A percentile compares a stretch with the other conserved stretches of the same genome.
These are phyloP conservation scores for Posidonia australis DNA, from an alignment of 106 monocot species.

Conservation along the genomic window DNA sequence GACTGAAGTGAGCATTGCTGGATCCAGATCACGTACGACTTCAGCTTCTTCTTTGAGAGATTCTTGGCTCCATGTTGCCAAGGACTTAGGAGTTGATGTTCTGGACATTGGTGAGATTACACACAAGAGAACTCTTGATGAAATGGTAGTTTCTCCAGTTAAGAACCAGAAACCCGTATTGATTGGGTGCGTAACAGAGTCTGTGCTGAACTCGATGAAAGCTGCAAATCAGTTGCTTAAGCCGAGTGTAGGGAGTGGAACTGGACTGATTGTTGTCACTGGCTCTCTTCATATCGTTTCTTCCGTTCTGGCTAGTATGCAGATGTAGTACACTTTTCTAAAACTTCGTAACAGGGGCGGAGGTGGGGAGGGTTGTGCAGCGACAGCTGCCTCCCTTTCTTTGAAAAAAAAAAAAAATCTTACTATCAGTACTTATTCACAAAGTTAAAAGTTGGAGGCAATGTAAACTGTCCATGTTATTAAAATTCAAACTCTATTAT, in stretches of 20 bases:
- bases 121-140: neutral
- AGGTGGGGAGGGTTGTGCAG: too few species aligned
- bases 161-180: conserved; percentile 7
- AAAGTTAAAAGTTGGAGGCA: too few species aligned
- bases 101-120: conserved; percentile 33
- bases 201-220: conserved; percentile 26
- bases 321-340: neutral
- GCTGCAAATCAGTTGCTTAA: conserved; percentile 40
- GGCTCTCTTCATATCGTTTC: conserved; percentile 92
- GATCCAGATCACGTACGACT: conserved; percentile 40
- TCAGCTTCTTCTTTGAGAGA: conserved; percentile 47
- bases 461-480: too few species aligned
- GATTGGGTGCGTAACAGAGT: conserved; percentile 17
- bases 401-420: too few species aligned
- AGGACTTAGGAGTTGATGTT: conserved; percentile 17
- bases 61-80: conserved; percentile 35
- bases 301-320: conserved; percentile 24
- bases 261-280: conserved; percentile 57
- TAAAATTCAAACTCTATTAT: too few species aligned
- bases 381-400: too few species aligned
- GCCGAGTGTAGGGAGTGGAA: conserved; percentile 11
- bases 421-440: too few species aligned
- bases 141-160: neutral
- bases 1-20: conserved; percentile 55
- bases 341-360: too few species aligned